Evolutionary conservation across 2,329 filamentous ascomycete species (phyloP), one percentile per base, ranked within the genome.

Genomic region (Pseudocercospora fuligena): DNA sequence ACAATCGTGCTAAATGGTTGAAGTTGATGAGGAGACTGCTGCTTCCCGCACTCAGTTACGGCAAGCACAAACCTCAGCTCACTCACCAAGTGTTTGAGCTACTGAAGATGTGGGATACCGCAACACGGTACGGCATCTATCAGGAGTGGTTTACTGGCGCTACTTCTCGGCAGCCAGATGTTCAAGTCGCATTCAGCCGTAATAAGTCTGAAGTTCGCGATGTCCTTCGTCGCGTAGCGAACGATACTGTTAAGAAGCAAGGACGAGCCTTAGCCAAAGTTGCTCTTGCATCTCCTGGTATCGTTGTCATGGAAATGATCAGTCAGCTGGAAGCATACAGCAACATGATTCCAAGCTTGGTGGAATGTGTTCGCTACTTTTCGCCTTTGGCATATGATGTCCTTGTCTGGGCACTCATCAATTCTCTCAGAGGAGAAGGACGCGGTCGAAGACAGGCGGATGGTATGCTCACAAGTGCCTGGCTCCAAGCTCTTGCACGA

Each of bases 311-410:
- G 74, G 91, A 94, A 64, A 93, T 94, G 6, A 88, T 99, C 65
- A 90, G 90, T 69, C 94, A 97, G 78, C 92, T 97, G 66, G 94
- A 99, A 79, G 90, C 91, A 0, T 99, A 99, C 78, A 92, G 91
- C 76, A 99, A 98, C 76, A 86, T 99, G 67, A 97, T 97, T 64
- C 92, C 97, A 68, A 92, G 93, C 5, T 92, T 99, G 68, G 94
- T 98, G 14, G 93, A 97, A 77, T 97, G 94, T 75, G 93, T 92
- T 46, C 90, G 92, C 73, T 97, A 97, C 77, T 97, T 98, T 73
- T 97, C 94, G 1, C 89, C 92, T 63, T 82, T 99, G 43, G 94
- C 92, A 0, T 97, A 97, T 77, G 95, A 99, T 78, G 92, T 97
- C 33, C 84, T 99, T 53, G 92, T 93, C 3, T 99, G 94, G 93